A percentile compares a stretch with the other conserved stretches of the same genome.
These are phyloP conservation scores for Phytopythium ostracodes DNA, from an alignment of 352 stramenopile species.

Conservation along the genomic window DNA sequence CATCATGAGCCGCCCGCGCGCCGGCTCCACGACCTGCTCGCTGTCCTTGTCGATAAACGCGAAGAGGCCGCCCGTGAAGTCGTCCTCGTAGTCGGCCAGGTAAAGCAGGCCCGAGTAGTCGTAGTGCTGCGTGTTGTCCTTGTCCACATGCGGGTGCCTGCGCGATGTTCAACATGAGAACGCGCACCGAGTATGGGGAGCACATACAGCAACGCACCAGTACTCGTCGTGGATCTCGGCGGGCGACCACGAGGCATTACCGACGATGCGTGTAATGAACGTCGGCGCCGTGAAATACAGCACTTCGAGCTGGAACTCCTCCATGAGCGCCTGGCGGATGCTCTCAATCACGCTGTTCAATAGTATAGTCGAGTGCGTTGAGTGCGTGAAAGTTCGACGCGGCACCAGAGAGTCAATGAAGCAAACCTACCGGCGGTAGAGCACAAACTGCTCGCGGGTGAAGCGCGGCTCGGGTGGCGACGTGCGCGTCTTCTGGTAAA, in stretches of 20 bases:
- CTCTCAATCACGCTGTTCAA: conserved; percentile 62
- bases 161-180: conserved; percentile 7
- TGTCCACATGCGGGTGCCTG: conserved; percentile 89
- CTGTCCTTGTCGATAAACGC: conserved; percentile 80
- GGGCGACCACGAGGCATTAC: conserved; percentile 79
- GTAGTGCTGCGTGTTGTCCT: conserved; percentile 93
- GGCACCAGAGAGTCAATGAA: background rate
- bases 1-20: conserved; percentile 78
- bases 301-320: conserved; percentile 70
- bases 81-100: conserved; percentile 66
- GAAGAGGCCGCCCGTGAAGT: conserved; percentile 90
- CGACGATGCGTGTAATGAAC: conserved; percentile 89
- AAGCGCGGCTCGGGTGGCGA: conserved; percentile 58
- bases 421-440: conserved; percentile 60
- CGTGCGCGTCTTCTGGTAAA: conserved; percentile 65
- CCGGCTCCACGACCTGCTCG: conserved; percentile 72
- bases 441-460: conserved; percentile 67
- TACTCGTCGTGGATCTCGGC: conserved; percentile 90
- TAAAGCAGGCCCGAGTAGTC: conserved; percentile 92
- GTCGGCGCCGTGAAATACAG: conserved; percentile 93
- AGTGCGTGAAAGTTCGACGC: background rate
- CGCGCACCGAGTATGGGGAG: background rate
- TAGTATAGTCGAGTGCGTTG: background rate
- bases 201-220: conserved; percentile 39
- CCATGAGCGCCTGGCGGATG: conserved; percentile 72